These are phyloP conservation scores for Aspergillus sp. DNA, from an alignment of 2,329 filamentous ascomycete species.

Conservation along the genomic window DNA sequence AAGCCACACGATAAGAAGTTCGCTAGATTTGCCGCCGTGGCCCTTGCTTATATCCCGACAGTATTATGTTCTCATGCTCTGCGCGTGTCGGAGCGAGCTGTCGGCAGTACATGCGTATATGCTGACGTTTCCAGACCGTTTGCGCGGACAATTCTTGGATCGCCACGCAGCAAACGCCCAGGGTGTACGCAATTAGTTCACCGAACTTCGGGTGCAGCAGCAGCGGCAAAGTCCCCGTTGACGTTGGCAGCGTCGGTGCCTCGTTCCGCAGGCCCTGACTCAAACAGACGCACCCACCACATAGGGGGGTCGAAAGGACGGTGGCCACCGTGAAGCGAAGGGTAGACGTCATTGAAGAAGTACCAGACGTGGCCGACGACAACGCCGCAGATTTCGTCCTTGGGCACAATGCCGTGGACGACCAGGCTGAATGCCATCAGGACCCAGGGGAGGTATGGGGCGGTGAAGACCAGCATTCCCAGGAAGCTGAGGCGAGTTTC, in stretches of 20 bases:
- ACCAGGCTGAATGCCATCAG: slow-evolving; percentile 88
- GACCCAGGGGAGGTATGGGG: slow-evolving; percentile 94
- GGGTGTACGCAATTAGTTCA: slow-evolving; percentile 19
- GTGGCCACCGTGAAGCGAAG: slow-evolving; percentile 80
- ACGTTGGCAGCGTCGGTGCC: slow-evolving; percentile 31
- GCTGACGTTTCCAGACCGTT: neutral
- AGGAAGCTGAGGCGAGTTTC: slow-evolving; percentile 87
- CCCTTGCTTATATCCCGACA: neutral
- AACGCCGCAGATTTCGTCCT: slow-evolving; percentile 94
- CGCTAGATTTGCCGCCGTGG: neutral
- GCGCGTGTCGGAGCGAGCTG: neutral
- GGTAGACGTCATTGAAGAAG: slow-evolving; percentile 96
- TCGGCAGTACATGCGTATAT: too few species aligned
- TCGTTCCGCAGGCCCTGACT: slow-evolving; percentile 32
- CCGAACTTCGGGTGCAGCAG: slow-evolving; percentile 37
- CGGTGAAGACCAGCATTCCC: slow-evolving; percentile 85
- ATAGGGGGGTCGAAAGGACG: slow-evolving; percentile 83
- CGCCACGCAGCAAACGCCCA: too few species aligned
- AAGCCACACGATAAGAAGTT: neutral
- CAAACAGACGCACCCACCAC: slow-evolving; percentile 89
- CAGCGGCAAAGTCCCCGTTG: slow-evolving; percentile 37
- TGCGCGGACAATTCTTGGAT: neutral
- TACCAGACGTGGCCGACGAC: slow-evolving; percentile 97
- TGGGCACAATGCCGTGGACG: slow-evolving; percentile 85
- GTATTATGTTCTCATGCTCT: neutral